phyloP scores from a whole-genome alignment of 192 early-diverging fungal species.

The Podila horticola region DNA sequence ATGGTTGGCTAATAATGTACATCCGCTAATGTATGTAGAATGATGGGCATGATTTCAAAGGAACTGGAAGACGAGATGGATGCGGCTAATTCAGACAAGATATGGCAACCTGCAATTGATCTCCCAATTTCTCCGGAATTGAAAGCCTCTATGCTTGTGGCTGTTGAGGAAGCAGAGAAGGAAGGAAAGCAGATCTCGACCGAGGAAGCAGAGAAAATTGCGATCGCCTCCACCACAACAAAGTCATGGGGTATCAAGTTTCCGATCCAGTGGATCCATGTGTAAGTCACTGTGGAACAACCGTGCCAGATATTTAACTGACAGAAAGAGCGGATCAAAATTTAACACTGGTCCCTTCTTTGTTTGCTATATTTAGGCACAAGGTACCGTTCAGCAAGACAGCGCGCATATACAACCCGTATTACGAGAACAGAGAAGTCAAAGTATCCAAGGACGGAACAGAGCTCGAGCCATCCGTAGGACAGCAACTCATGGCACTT shows the following conservation, averaged over 20 bases:
- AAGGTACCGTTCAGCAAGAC: slow-evolving; percentile 56
- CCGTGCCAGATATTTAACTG: no score
- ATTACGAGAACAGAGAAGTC: slow-evolving; percentile 59
- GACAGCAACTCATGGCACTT: slow-evolving; percentile 48
- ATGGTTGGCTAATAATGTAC: no score
- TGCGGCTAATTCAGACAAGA: slow-evolving; percentile 33
- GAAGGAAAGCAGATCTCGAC: slow-evolving; percentile 44
- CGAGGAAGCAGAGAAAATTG: slow-evolving; percentile 50
- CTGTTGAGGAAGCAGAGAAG: slow-evolving; percentile 35
- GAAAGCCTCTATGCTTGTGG: slow-evolving; percentile 35
- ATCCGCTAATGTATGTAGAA: slow-evolving; percentile 17
- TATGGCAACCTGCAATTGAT: slow-evolving; percentile 35
- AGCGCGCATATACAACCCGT: slow-evolving; percentile 55
- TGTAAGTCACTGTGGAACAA: slow-evolving; percentile 33
- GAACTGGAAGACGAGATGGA: slow-evolving; percentile 35
- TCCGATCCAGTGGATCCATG: slow-evolving; percentile 58
- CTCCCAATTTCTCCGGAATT: slow-evolving; percentile 37
- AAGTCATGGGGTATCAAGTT: slow-evolving; percentile 59
- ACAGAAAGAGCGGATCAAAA: no score
- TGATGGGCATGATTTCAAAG: slow-evolving; percentile 40
- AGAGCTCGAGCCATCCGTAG: slow-evolving; percentile 54
- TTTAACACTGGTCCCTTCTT: no score
- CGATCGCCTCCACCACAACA: slow-evolving; percentile 45
- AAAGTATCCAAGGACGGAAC: slow-evolving; percentile 63
- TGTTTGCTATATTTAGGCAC: slow-evolving; percentile 37